Base-by-base conservation (phyloP, 1,139 yeast genomes). In the Arxiozyma slooffiae region DNA sequence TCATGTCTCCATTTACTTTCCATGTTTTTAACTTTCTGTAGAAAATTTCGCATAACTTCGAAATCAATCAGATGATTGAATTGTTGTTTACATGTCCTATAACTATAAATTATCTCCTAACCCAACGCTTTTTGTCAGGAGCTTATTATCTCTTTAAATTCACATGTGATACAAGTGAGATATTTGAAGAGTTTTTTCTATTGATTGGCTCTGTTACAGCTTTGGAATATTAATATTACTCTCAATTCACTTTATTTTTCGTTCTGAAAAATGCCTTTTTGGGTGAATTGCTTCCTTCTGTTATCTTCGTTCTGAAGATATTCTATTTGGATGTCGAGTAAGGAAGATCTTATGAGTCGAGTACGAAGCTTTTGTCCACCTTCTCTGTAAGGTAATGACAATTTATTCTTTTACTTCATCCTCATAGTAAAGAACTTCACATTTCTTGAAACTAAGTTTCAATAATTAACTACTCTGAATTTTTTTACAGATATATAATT, bases 381-480 rank as follows among this genome's bases (percentile, higher is more conserved):
- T 18, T 37, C 20, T 17, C 30, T 24, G n/a, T 17, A 40, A 23
- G 20, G 16, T 41, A 17, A 20, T 6, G 22, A 26, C 9, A 26
- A 14, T 30, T 30, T 30, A 30, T 14, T 11, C n/a, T 30, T n/a
- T 41, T 16, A 41, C 37, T 41, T 26, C 44, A 41, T 41, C 21
- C 44, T 41, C 44, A 41, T 41, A 41, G 44, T 41, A 41, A 41
- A 41, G 44, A 41, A 41, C 44, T 41, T 41, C 44, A 41, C 45
- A n/a, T 46, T 49, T 37, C n/a, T n/a, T n/a, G n/a, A n/a, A n/a
- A n/a, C n/a, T n/a, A n/a, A n/a, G n/a, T n/a, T n/a, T n/a, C n/a
- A n/a, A n/a, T n/a, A n/a, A n/a, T n/a, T n/a, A n/a, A n/a, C n/a
- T n/a, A n/a, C n/a, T n/a, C n/a, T n/a, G n/a, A n/a, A n/a, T n/a